Evolutionary conservation across 2,329 filamentous ascomycete genomes (phyloP).

Genomic region (Hansfordia pulvinata): DNA sequence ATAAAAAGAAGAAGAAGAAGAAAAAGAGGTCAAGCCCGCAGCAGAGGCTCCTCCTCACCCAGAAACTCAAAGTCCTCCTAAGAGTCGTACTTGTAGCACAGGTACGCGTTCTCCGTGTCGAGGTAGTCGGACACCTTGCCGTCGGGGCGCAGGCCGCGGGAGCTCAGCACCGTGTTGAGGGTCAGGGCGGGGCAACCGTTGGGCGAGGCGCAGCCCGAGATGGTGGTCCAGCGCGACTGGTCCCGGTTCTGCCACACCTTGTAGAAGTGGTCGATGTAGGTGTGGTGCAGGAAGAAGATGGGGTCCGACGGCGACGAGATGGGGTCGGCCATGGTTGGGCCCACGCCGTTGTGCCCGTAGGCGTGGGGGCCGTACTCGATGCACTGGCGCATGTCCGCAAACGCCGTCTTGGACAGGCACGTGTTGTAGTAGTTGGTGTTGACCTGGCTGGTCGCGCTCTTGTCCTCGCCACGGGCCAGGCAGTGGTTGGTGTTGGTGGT

Average conservation of each 20-base stretch:
- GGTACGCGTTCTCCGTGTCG: conserved; percentile 10
- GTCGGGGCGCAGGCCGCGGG: conserved; percentile 13
- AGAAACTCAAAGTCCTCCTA: conserved; percentile 4
- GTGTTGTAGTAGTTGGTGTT: conserved; percentile 5
- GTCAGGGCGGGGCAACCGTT: conserved; percentile 12
- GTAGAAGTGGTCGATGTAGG: conserved; percentile 16
- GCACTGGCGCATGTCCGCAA: conserved; percentile 4
- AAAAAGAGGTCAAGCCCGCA: too few species aligned
- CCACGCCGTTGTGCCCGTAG: conserved; percentile 19
- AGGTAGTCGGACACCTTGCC: conserved; percentile 13
- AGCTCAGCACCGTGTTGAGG: conserved; percentile 14
- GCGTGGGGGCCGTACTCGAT: conserved; percentile 14
- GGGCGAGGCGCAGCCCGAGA: conserved; percentile 13
- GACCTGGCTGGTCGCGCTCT: neutral
- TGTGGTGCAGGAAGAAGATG: conserved; percentile 20
- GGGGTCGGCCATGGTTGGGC: conserved; percentile 17
- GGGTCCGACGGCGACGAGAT: conserved; percentile 17
- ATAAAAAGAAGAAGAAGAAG: too few species aligned
- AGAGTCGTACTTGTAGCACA: conserved; percentile 17
- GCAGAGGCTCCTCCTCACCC: neutral
- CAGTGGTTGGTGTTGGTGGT: conserved; percentile 15
- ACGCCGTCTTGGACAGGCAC: conserved; percentile 4
- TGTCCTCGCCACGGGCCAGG: conserved; percentile 11
- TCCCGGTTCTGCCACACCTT: conserved; percentile 14
- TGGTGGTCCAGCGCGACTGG: conserved; percentile 10